Evolutionary conservation across 176 grass and related monocot species (phyloP), one percentile per base, ranked within the genome.

Genomic region (Hordeum marinum): DNA sequence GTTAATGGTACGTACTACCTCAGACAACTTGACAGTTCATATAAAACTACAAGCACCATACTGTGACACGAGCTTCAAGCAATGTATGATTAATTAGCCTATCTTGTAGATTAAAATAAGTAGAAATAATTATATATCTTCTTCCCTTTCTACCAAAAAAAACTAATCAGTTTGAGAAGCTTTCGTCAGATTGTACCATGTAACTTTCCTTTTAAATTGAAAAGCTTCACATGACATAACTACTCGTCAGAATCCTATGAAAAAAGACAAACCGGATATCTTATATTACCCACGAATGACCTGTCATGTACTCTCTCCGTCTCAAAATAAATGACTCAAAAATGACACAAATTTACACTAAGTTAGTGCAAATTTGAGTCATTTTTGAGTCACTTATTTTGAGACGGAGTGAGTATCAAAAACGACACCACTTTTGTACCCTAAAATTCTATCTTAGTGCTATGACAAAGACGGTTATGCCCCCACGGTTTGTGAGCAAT

Each of bases 231-330:
- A 75, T 79, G 42, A 52, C n/a, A 21, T 63, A 60, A 40, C 52
- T 55, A 64, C 40, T 61, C 48, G 55, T 27, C 26, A 29, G 67
- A 71, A 36, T 48, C 62, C 14, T 46, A 66, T 43, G 60, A 12
- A 64, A 78, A 42, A 86, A 66, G 75, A 90, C 61, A 84, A 78
- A 48, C 26, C 21, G 75, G 84, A 87, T 84, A 37, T 55, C 29
- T 62, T 89, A 81, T 50, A 25, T 8, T 85, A 90, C 80, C 82
- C 64, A 8, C 62, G 59, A 77, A 86, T 67, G 65, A 66, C 76
- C 87, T 75, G 58, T 59, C 75, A 75, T 84, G 75, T 73, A 45
- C 67, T n/a, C n/a, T n/a, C n/a, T n/a, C n/a, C n/a, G n/a, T n/a
- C n/a, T n/a, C n/a, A n/a, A n/a, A n/a, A n/a, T n/a, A n/a, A n/a